These are phyloP conservation scores for Petunia axillaris DNA, from an alignment of 257 asterid genomes.

Conservation along the genomic window DNA sequence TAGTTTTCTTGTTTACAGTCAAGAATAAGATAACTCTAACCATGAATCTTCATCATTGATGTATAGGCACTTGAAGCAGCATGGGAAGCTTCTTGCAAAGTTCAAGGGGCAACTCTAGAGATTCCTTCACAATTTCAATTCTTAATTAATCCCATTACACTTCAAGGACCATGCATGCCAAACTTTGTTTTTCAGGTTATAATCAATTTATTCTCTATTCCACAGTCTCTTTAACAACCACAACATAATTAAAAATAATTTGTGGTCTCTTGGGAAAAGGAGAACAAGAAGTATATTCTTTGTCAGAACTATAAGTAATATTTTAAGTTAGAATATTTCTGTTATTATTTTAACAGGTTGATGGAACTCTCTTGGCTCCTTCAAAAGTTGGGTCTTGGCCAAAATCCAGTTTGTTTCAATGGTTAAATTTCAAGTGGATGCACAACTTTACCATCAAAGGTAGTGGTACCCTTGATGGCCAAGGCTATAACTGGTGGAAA, in stretches of 20 bases:
- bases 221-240: constrained; percentile 35
- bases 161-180: constrained; percentile 83
- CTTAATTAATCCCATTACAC: constrained; percentile 66
- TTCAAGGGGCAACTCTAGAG: constrained; percentile 51
- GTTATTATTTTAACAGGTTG: constrained; percentile 48
- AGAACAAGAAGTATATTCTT: constrained; percentile 4
- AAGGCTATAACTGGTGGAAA: constrained; percentile 81
- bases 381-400: constrained; percentile 64
- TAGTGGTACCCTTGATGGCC: constrained; percentile 77
- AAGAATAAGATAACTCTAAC: not conserved
- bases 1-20: not conserved
- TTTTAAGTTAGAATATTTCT: not conserved
- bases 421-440: constrained; percentile 81
- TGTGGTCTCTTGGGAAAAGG: constrained; percentile 2
- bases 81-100: constrained; percentile 72
- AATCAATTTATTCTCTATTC: not conserved
- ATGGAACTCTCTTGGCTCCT: constrained; percentile 73
- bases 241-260: not conserved
- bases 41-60: not conserved
- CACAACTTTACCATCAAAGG: constrained; percentile 76
- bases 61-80: constrained; percentile 68
- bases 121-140: constrained; percentile 58
- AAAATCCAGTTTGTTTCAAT: constrained; percentile 65
- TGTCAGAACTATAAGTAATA: not conserved
- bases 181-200: constrained; percentile 63